Evolutionary conservation across 257 asterid genomes (phyloP).

Genomic region (Solanum sejunctum): DNA sequence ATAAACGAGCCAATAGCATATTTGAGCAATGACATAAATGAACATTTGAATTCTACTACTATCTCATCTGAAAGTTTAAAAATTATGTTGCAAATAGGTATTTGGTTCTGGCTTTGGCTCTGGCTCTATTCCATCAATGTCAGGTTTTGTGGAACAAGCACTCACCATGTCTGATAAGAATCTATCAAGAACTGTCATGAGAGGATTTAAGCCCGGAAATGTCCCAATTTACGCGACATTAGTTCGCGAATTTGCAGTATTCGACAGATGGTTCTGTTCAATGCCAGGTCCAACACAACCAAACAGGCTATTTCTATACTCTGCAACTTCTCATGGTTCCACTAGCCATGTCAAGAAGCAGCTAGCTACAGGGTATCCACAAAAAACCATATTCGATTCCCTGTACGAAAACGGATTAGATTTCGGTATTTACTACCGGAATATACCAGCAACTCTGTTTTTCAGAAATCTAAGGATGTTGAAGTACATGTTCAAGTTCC

Average conservation of each 20-base stretch:
- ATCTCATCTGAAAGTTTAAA: neutral
- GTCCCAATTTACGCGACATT: slow-evolving; percentile 40
- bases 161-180: slow-evolving; percentile 18
- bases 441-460: slow-evolving; percentile 54
- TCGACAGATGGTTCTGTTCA: slow-evolving; percentile 66
- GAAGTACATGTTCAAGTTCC: slow-evolving; percentile 57
- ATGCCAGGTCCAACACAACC: slow-evolving; percentile 89
- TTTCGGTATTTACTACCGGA: slow-evolving; percentile 61
- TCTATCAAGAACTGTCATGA: slow-evolving; percentile 56
- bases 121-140: slow-evolving; percentile 42
- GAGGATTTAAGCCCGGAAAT: slow-evolving; percentile 51
- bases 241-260: slow-evolving; percentile 47
- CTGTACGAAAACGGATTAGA: slow-evolving; percentile 36
- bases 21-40: too few relatives aligned
- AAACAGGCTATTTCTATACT: slow-evolving; percentile 59
- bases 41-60: neutral
- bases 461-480: slow-evolving; percentile 55
- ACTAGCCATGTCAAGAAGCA: slow-evolving; percentile 47
- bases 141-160: slow-evolving; percentile 86
- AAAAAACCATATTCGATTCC: slow-evolving; percentile 58
- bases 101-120: slow-evolving; percentile 44
- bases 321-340: slow-evolving; percentile 84
- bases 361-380: slow-evolving; percentile 55
- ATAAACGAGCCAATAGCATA: too few relatives aligned
- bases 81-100: neutral